Evolutionary conservation across 257 asterid genomes (phyloP).

Genomic region (Ehretia macrophylla): DNA sequence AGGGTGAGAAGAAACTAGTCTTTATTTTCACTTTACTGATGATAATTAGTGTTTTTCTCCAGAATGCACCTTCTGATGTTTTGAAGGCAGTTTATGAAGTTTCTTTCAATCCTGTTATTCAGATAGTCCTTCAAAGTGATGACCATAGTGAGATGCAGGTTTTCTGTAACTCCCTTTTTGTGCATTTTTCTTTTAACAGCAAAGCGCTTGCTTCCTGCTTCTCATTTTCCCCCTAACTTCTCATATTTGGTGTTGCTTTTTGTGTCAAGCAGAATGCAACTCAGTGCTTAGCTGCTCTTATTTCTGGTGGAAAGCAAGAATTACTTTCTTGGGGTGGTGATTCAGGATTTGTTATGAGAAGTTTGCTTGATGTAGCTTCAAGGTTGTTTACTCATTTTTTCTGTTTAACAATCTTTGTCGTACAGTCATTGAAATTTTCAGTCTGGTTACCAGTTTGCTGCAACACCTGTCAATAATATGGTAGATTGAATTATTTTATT

Average conservation of each 20-base stretch:
- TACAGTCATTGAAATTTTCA: not conserved
- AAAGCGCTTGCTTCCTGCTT: not conserved
- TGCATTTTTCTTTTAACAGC: conserved; percentile 10
- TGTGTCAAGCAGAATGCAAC: conserved; percentile 68
- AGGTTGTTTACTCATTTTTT: conserved; percentile 46
- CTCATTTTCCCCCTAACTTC: not conserved
- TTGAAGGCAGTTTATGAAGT: conserved; percentile 68
- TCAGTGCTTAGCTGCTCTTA: conserved; percentile 81
- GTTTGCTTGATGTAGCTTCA: conserved; percentile 93
- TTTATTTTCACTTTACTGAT: conserved; percentile 2
- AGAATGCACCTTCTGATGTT: conserved; percentile 86
- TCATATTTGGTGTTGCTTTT: conserved; percentile 14
- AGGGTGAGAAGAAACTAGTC: not conserved
- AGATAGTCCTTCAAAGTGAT: conserved; percentile 71
- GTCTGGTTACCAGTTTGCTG: not conserved
- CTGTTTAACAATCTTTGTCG: not conserved
- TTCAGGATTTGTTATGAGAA: conserved; percentile 80
- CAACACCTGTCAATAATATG: not conserved
- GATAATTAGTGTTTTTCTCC: conserved; percentile 18
- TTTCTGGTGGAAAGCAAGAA: conserved; percentile 89
- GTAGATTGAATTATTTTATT: too few relatives aligned
- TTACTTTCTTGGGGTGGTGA: conserved; percentile 80
- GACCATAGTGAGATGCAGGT: conserved; percentile 98
- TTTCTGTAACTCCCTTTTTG: conserved; percentile 11
- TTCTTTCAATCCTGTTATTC: conserved; percentile 66